Conservation (phyloP, 176 grass and related monocot genomes). For the Phyllostachys edulis region DNA sequence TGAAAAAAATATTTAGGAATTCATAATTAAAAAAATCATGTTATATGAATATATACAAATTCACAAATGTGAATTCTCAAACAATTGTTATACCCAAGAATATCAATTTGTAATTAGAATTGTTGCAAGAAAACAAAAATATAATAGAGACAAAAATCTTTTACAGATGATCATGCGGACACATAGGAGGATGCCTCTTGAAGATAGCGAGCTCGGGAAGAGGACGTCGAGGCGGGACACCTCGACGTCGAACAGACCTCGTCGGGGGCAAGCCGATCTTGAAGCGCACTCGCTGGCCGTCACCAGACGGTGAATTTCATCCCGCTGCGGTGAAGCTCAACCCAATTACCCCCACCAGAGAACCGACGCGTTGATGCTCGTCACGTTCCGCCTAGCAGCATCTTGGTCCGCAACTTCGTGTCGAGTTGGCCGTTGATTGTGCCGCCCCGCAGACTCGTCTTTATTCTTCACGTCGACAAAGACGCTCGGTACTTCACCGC, state of each 20-base stretch:
- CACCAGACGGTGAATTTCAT: not conserved
- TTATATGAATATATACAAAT: too few species aligned
- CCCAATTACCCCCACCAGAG: not conserved
- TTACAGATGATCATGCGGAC: too few species aligned
- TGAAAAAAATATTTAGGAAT: too few species aligned
- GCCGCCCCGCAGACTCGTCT: not conserved
- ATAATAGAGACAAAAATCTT: too few species aligned
- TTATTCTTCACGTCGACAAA: not conserved
- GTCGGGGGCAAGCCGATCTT: not conserved
- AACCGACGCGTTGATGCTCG: not conserved
- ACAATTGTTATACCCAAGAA: too few species aligned
- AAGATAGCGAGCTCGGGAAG: not conserved
- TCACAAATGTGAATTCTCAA: too few species aligned
- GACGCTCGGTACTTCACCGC: not conserved
- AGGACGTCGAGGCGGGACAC: not conserved
- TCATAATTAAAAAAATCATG: too few species aligned
- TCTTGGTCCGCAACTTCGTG: not conserved
- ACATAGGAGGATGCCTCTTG: too few species aligned
- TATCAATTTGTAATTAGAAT: too few species aligned
- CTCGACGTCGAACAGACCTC: not conserved
- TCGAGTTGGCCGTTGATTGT: not conserved
- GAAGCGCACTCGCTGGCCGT: not conserved
- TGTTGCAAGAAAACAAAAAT: too few species aligned
- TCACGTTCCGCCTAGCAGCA: not conserved
- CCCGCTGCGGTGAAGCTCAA: not conserved